These are phyloP conservation scores for Pulveroboletus sp. DNA, from an alignment of 1,284 basidiomycete species.

Conservation along the genomic window DNA sequence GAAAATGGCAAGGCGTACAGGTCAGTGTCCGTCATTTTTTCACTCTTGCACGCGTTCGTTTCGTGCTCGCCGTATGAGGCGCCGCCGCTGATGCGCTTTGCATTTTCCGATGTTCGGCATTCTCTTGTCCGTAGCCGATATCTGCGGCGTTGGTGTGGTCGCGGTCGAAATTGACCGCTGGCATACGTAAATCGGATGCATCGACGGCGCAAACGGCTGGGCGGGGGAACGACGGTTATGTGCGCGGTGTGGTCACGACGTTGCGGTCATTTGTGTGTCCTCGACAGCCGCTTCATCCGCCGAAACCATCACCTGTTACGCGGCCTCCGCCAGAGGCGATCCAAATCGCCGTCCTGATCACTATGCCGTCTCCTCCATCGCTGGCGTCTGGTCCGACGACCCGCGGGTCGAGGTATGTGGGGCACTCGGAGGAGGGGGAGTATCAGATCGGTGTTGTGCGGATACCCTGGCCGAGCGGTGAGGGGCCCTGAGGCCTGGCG, in stretches of 20 bases:
- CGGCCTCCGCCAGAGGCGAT: constrained; percentile 24
- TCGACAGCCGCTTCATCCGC: constrained; percentile 2
- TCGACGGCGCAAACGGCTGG: neutral
- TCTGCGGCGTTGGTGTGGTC: constrained; percentile 25
- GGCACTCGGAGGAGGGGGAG: constrained; percentile 19
- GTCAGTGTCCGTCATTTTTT: constrained; percentile 15
- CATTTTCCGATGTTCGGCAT: too few relatives aligned
- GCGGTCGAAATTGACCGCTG: constrained; percentile 3
- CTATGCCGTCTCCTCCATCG: constrained; percentile 32
- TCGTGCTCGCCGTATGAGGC: too few relatives aligned
- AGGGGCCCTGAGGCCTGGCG: constrained; percentile 4
- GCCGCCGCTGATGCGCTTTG: too few relatives aligned
- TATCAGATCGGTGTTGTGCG: constrained; percentile 37
- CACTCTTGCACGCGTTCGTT: neutral
- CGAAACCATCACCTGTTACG: constrained; percentile 9
- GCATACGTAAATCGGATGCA: constrained; percentile 30
- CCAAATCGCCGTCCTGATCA: constrained; percentile 36
- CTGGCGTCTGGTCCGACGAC: neutral
- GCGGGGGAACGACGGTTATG: constrained; percentile 36
- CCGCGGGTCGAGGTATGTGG: constrained; percentile 4
- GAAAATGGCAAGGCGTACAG: constrained; percentile 26
- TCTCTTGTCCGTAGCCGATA: constrained; percentile 26
- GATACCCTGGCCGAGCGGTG: constrained; percentile 29
- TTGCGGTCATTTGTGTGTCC: constrained; percentile 11
- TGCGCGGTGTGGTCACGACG: constrained; percentile 47